Base-by-base conservation (phyloP, 768 basidiomycete genomes). In the Boletus rubroflammeus region DNA sequence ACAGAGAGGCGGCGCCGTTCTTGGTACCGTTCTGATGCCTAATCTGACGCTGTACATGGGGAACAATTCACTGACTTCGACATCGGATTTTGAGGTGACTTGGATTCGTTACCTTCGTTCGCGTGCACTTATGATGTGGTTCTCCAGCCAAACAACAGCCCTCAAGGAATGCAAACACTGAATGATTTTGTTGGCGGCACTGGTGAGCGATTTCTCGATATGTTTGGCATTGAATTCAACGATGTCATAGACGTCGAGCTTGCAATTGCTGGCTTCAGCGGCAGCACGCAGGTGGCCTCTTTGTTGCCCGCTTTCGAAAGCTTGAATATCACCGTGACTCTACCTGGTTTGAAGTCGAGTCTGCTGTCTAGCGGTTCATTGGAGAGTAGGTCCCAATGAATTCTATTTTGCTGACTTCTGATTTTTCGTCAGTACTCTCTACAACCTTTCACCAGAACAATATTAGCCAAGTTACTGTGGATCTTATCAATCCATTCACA, bases 401-500 rank as follows among this genome's bases (percentile, higher is more conserved):
- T 32, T 45, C 14, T 42, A n/a, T 21, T 29, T 40, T 29, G 25
- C 36, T 21, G 14, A 6, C 28, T 26, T 46, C 53, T 39, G 32
- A 58, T 25, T 23, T 11, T 52, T 42, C 13, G 7, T 9, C 57
- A 82, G 84, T 89, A 41, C 74, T 90, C 21, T 62, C 82, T 3
- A 85, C 84, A 10, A 89, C 86, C 23, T 86, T 85, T 17, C 72
- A 70, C 28, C 67, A 69, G 52, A 81, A 83, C 60, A 85, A 89
- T 65, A 77, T 88, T 55, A 79, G 80, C 36, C 83, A 86, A 59
- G 83, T 85, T 49, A 78, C 76, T 8, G 85, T 88, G 32, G 67
- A 75, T 28, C 74, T 90, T 29, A 73, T 65, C 43, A 89, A 90
- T 65, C 87, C 86, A 4, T 90, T 90, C 71, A 82, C 80, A 6